Base-by-base conservation (phyloP, 1,284 basidiomycete genomes). In the Ceratobasidium sp. region DNA sequence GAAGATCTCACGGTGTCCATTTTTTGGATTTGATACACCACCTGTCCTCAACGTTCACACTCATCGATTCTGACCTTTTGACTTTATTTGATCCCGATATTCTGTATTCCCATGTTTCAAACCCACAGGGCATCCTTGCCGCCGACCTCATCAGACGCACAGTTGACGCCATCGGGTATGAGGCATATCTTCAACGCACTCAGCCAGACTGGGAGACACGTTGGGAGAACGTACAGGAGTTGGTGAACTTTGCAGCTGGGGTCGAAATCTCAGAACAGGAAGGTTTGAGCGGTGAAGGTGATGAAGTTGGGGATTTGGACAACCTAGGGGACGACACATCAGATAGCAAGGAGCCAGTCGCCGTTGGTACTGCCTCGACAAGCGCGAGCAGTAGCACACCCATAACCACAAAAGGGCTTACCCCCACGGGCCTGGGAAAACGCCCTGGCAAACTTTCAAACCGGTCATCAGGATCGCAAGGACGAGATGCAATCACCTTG, bases 191-290 rank as follows among this genome's bases (percentile, higher is more conserved):
- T 39, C 84, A 84, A 74, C 85, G 84, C 74, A 87, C 85, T 0
- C 85, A 91, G 70, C 81, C 80, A 3, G 92, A 95, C 72, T 87
- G 84, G 79, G 87, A 90, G 46, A 84, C 84, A 44, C 82, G 91
- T 39, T 90, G 88, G 90, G 90, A 93, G 76, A 95, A 96, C 76
- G 87, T 95, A 0, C 84, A 91, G 74, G 93, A 95, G 78, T 79
- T 96, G 72, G 86, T 91, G 71, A 88, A 81, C 46, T 89, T 88
- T 73, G 87, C 87, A 7, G 83, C 79, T 62, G 85, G 88, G n/a
- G 50, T 66, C n/a, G 62, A 66, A 23, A 4, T 36, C 33, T 11
- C 33, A 36, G 29, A 11, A 21, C 29, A n/a, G 33, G 29, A 30
- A n/a, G 29, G 29, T 33, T 39, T 36, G 52, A 46, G 19, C 21